These are phyloP conservation scores for Mycena maculata DNA, from an alignment of 768 basidiomycete genomes.

Conservation along the genomic window DNA sequence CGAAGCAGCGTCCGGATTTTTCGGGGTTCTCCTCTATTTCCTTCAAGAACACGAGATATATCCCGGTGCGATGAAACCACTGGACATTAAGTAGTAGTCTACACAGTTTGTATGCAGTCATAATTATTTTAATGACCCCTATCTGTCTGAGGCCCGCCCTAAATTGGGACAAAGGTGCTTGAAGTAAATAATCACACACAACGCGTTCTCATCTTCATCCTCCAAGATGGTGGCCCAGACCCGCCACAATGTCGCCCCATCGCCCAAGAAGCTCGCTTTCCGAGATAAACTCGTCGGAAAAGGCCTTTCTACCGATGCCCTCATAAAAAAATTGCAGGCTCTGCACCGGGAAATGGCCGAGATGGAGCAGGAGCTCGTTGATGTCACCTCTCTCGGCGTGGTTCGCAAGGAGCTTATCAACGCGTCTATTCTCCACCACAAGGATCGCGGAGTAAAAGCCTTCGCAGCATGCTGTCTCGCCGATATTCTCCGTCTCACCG, in stretches of 20 bases:
- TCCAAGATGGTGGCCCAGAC: conserved; percentile 79
- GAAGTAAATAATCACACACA: conserved; percentile 59
- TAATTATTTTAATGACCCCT: too few relatives aligned
- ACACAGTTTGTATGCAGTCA: too few relatives aligned
- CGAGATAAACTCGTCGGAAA: conserved; percentile 85
- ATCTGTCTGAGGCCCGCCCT: too few relatives aligned
- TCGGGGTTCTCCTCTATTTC: too few relatives aligned
- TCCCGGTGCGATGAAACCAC: too few relatives aligned
- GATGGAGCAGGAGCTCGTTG: conserved; percentile 90
- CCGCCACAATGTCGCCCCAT: conserved; percentile 63
- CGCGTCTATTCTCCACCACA: conserved; percentile 88
- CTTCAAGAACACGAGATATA: too few relatives aligned
- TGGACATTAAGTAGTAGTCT: too few relatives aligned
- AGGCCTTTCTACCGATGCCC: conserved; percentile 80
- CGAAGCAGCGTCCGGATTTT: too few relatives aligned
- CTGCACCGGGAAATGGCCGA: conserved; percentile 82
- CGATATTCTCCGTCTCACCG: conserved; percentile 92
- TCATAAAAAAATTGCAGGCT: conserved; percentile 87
- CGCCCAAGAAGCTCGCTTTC: conserved; percentile 77
- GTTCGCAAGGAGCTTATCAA: conserved; percentile 85
- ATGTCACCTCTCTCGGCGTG: conserved; percentile 73
- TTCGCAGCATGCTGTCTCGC: conserved; percentile 95
- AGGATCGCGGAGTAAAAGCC: conserved; percentile 95
- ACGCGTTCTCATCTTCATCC: conserved; percentile 47
- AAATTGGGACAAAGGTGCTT: too few relatives aligned